Evolutionary conservation across 2,329 filamentous ascomycete species (phyloP), one percentile per base, ranked within the genome.

Genomic region (Celoporthe dispersa): DNA sequence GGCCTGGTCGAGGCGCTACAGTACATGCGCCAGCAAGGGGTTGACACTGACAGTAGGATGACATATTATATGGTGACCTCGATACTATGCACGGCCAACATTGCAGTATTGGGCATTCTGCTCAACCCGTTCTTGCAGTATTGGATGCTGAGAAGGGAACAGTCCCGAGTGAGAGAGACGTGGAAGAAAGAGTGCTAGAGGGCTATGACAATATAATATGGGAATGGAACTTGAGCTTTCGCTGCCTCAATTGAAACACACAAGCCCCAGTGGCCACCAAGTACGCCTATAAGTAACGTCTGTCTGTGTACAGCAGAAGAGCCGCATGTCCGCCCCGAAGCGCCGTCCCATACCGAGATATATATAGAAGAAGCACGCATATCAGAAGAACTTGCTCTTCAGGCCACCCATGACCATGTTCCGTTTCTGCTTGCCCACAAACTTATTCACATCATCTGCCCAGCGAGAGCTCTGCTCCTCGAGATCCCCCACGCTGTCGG

Each of bases 371-470:
- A 9, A 55, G 8, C 4, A 16, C 5, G 22, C 7, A 39, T 14
- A 31, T 75, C 65, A 79, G 31, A 79, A 77, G 70, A 89, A 90
- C 75, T 89, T 89, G 77, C 87, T 84, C 77, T 88, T 90, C 25
- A 91, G 81, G 71, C 87, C 84, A 1, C 94, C 93, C 74, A 97
- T 81, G 19, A 97, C 84, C 73, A 96, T 84, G 73, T 93, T 94
- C 78, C 90, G 88, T 87, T 98, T 98, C 84, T 98, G 95, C 81
- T 91, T 91, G 70, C 86, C 87, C 5, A 97, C 91, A 79, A 88
- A 98, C 79, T 97, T 98, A 76, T 88, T 91, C 66, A 97, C 94
- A 78, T 97, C 94, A 41, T 94, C 89, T 19, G 94, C 91, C 90
- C 94, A 98, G 25, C 90, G 92, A 68, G 89, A 89, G 77, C 93